Base-by-base conservation (phyloP, 352 stramenopile genomes). In the Globisporangium viniferum region DNA sequence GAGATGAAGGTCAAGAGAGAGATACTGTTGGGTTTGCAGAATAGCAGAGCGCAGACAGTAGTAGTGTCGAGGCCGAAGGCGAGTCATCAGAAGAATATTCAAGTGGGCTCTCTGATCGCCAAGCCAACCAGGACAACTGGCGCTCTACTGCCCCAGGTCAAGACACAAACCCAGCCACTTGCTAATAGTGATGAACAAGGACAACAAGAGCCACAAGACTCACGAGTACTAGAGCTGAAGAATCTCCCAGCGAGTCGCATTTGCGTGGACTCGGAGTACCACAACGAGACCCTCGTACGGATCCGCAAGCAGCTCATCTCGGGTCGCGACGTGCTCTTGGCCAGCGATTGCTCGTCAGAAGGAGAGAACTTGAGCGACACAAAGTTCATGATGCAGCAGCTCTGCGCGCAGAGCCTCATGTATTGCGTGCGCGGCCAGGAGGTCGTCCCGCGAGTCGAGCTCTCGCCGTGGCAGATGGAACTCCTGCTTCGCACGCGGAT, bases 331-430 rank as follows among this genome's bases (percentile, higher is more conserved):
- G 80, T 88, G 2, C 33, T 76, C 7, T 53, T 85, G 12, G 60
- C 66, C 54, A 75, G 59, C 36, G 64, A 72, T 24, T 57, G 68
- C 67, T 8, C 14, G 12, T 1, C 46, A 39, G 10, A 59, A 61
- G 66, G 49, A 4, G 59, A 20, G 0, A 5, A 0, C 15, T 31
- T 74, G 12, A 54, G 62, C 5, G 72, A 69, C 27, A 68, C 69
- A 14, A 76, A 73, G 22, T 57, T 88, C 44, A 74, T 78, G 64
- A 41, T 89, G 56, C 82, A 90, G 69, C 78, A 74, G n/a, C 70
- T 90, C 8, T 90, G 82, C 33, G 67, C 75, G 0, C 72, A 79
- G 53, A 89, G 77, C 62, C 65, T 90, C 9, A 57, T 75, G 2
- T 84, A 82, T 48, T 90, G 82, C 49, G 22, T 53, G 1, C 72